Evolutionary conservation across 1,139 yeast genomes (phyloP), one percentile per base, ranked within the genome.

Genomic region (Arxiozyma bovina): DNA sequence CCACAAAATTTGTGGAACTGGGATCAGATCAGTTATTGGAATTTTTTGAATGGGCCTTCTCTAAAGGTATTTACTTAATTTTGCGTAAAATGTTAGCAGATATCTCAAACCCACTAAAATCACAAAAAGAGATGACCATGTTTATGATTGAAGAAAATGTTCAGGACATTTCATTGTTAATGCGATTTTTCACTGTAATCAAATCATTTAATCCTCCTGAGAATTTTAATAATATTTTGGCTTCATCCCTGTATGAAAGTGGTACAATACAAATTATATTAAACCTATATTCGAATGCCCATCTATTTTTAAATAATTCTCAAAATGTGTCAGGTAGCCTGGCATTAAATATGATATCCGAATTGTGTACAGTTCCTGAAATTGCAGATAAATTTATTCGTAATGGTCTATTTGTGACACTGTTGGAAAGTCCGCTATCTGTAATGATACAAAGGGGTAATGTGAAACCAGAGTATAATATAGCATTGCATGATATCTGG

Each of bases 341-440:
- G 52, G 76, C 91, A 34, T 73, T 91, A 59, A 78, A 81, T 66
- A 87, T 81, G 60, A 75, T 89, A 48, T 80, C 82, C 57, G 95
- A 88, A 61, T 74, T 90, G 64, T 79, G 87, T 65, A 73, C 80
- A 1, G 75, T 83, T 21, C 81, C 81, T 54, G 73, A 72, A 0
- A 77, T 89, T 63, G 91, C 96, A 0, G 86, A 84, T 56, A 79
- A 76, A 54, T 74, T 89, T 53, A 78, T 87, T 12, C 68, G 78
- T 5, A 74, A 77, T 43, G 96, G 96, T 0, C 69, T 90, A 48
- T 81, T 86, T 62, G 77, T 87, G 15, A 82, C 83, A 1, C 71
- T 91, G 51, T 78, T 84, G 18, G 95, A 89, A 62, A 83, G 94
- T 55, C 84, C 90, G 5, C 76, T 88, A 1, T 85, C 96, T 0